Evolutionary conservation across 2,329 filamentous ascomycete genomes (phyloP), one percentile per base, ranked within the genome.

Genomic region (Xylariaceae sp.): DNA sequence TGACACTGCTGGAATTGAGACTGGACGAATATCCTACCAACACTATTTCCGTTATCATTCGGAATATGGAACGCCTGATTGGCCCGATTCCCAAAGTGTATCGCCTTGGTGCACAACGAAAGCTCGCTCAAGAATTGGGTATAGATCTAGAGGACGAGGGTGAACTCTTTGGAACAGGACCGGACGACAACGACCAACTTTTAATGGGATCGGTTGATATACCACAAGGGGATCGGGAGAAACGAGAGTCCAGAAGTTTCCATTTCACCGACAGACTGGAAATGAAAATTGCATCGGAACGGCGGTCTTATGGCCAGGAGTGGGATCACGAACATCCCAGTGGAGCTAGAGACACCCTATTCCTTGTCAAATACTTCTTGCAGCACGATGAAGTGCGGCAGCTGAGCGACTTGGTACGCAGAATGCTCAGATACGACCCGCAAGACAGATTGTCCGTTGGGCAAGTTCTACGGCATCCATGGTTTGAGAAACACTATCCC

Each of bases 1-100:
- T 45, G 7, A 53, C 55, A 3, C 17, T 58, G 13, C 22, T 55
- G 6, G 55, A 55, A 13, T 9, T 57, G 13, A 36, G 43, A 38
- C n/a, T 47, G 31, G 33, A 49, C 41, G 41, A 48, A 11, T 44
- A 36, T 19, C 38, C 9, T 2, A 14, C 5, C 18, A 40, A 42
- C 18, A 6, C 31, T 16, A 31, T 31, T 2, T 22, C 6, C 2
- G 22, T 40, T n/a, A 28, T 45, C 10, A 22, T 45, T 1, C 31
- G 45, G 6, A 17, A 33, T 6, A 54, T 52, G 44, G 50, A 52
- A 22, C 28, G 45, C 2, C 44, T 44, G 7, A 18, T 47, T 9
- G 50, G 50, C 12, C 44, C 50, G 10, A 38, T 52, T 4, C 44
- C 50, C 1, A 1, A 6, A 14, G 1, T 17, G 17, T 41, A 50